Base-by-base conservation (phyloP, 2,329 filamentous ascomycete species). In the Penicillium thymicola region DNA sequence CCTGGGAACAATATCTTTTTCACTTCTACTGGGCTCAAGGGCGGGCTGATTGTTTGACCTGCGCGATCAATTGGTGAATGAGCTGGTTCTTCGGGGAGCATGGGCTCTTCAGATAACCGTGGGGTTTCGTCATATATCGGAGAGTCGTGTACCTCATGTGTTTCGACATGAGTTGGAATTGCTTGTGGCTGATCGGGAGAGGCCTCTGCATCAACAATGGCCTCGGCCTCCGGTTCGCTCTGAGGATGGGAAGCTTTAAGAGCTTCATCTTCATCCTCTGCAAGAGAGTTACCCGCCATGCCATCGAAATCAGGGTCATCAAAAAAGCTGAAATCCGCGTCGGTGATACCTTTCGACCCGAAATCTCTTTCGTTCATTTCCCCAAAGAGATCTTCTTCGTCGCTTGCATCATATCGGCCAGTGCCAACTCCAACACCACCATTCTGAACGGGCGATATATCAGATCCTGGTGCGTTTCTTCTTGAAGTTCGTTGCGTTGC, bases 271-370 rank as follows among this genome's bases (percentile, higher is more conserved):
- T 37, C 28, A 45, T 62, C 54, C n/a, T 60, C 59, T 10, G 49
- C 21, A n/a, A 51, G 42, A 21, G 59, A 51, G 23, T 55, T 61
- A 43, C 57, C 56, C 43, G 57, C 64, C 51, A 69, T 64, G 8
- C 58, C 57, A 10, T 67, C 68, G 46, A 73, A 72, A 41, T 70
- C 76, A 45, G 80, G 80, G 32, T 81, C 80, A 65, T 87, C 84
- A 63, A 87, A 87, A 67, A 86, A 87, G 66, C 80, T 85, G 68
- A 86, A 87, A 64, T 87, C 84, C 4, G 80, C 83, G 64, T 86
- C 84, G 3, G 80, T 84, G 23, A 85, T 78, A n/a, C 77, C 79
- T 63, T 80, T 80, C n/a, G 76, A 72, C 23, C 75, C 80, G 66
- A 83, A 83, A 45, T 78, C 76, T 48, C 78, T 79, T 47, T 79